A percentile compares a stretch with the other conserved stretches of the same genome.
Conservation (phyloP, 148 eudicot genomes). For the Camellia granthamiana region DNA sequence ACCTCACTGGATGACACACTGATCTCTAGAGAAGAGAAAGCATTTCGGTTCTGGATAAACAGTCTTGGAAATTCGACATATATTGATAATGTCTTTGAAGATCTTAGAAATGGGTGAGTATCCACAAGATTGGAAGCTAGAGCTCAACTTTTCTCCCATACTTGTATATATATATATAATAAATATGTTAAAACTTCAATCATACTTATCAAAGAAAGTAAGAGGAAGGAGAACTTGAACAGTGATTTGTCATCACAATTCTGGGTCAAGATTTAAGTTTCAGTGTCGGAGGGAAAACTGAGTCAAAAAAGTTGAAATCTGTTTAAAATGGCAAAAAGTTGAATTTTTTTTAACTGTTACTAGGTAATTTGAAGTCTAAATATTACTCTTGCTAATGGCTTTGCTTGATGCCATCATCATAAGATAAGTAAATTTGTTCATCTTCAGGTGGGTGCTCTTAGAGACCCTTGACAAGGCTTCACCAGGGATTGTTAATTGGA, state of each 20-base stretch:
- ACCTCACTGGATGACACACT: constrained; percentile 72
- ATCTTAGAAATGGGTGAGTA: constrained; percentile 93
- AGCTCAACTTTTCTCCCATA: too few species aligned
- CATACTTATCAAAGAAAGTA: background rate
- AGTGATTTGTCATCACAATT: background rate
- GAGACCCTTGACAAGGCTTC: constrained; percentile 93
- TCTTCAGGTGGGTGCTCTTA: constrained; percentile 84
- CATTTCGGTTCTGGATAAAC: constrained; percentile 93
- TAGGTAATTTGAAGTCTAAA: background rate
- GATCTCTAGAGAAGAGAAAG: constrained; percentile 86
- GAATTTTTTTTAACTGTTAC: background rate
- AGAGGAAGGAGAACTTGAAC: background rate
- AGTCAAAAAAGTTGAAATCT: background rate
- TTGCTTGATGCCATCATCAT: background rate
- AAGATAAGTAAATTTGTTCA: constrained; percentile 1
- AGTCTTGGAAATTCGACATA: constrained; percentile 83
- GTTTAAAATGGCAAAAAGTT: background rate
- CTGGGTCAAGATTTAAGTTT: background rate
- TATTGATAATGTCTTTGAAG: constrained; percentile 93
- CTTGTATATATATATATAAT: background rate
- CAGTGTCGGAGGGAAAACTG: background rate
- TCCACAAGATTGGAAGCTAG: background rate
- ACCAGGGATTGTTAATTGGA: constrained; percentile 96
- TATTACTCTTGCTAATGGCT: background rate
- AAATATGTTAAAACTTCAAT: background rate